Percentiles rank a stretch among this genome's conserved stretches.
phyloP scores from a whole-genome alignment of 257 asterid species.

The Nicotiana sylvestris region DNA sequence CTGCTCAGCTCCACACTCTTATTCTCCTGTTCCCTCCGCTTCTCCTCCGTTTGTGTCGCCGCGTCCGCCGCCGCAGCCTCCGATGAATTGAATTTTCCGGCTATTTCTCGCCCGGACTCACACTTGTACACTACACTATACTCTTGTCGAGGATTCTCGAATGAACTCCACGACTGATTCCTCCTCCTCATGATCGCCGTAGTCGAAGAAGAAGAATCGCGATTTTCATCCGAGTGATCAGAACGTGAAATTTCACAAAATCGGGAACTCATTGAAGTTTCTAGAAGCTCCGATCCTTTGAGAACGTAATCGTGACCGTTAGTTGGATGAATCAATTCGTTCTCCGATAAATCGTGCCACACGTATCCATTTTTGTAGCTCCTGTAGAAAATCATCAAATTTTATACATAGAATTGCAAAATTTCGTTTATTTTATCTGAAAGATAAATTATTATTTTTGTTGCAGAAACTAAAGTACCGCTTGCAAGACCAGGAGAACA shows the following conservation, averaged over 20 bases:
- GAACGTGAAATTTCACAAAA: slow-evolving; percentile 7
- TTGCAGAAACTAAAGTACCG: slow-evolving; percentile 11
- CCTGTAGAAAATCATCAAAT: slow-evolving; percentile 18
- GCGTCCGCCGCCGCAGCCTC: slow-evolving; percentile 15
- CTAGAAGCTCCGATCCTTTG: slow-evolving; percentile 35
- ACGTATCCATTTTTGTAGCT: slow-evolving; percentile 38
- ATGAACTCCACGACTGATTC: slow-evolving; percentile 34
- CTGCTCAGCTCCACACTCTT: slow-evolving; percentile 27
- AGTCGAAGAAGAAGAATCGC: slow-evolving; percentile 10
- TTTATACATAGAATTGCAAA: background rate
- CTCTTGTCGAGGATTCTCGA: slow-evolving; percentile 21
- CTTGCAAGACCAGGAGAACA: slow-evolving; percentile 44
- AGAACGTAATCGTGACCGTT: slow-evolving; percentile 33
- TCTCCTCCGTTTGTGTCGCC: slow-evolving; percentile 33
- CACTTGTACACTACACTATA: slow-evolving; percentile 26
- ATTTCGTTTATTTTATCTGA: background rate
- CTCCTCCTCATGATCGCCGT: slow-evolving; percentile 16
- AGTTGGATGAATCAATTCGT: slow-evolving; percentile 35
- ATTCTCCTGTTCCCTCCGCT: background rate
- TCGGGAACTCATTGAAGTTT: background rate
- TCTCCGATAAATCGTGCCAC: slow-evolving; percentile 42
- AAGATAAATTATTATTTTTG: background rate
- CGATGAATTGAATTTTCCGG: slow-evolving; percentile 1
- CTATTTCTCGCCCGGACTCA: slow-evolving; percentile 29
- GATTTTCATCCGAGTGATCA: background rate